Evolutionary conservation across 148 eudicot genomes (phyloP), one percentile per base, ranked within the genome.

Genomic region (Vaccinium macrocarpon): DNA sequence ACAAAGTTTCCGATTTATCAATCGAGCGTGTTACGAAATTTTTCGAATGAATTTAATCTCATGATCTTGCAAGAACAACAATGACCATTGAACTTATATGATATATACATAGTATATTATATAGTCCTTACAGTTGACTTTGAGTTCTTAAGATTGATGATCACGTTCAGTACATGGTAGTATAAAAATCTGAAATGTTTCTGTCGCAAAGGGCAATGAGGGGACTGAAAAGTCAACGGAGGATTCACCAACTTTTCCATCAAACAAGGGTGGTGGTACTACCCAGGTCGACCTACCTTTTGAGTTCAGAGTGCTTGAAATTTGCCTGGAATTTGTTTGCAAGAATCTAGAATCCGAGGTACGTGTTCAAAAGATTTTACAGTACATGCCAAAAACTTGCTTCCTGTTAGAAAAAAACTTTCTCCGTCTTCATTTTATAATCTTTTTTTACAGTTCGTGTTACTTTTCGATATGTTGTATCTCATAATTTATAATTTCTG

Each of bases 291-390:
- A 32, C 21, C 55, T n/a, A 11, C 79, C 79, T 46, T 76, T 76
- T 76, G 79, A 76, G 79, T 76, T 76, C 32, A 76, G 56, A n/a
- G 79, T 49, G 53, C 79, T 76, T 76, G 79, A 76, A 48, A 49
- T 42, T 42, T 74, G 77, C 77, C 77, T 74, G 50, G 4, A 74
- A 42, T 74, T 74, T 74, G 77, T 74, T 76, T 76, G 79, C 32
- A 76, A 11, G 56, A 21, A 27, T 76, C 79, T 76, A 46, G 79
- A 76, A 76, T 76, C 55, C 13, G 56, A 76, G 79, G 79, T 76
- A 76, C 21, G 35, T 66, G 27, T 66, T 10, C 0, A 25, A 8
- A 19, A 59, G 12, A 61, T 21, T 61, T 61, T 61, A 21, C 6
- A 4, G 46, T 61, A 61, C 8, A 61, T n/a, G 27, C 8, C 8